These are phyloP conservation scores for Lasiodiplodia gonubiensis DNA, from an alignment of 2,329 filamentous ascomycete genomes.

Conservation along the genomic window DNA sequence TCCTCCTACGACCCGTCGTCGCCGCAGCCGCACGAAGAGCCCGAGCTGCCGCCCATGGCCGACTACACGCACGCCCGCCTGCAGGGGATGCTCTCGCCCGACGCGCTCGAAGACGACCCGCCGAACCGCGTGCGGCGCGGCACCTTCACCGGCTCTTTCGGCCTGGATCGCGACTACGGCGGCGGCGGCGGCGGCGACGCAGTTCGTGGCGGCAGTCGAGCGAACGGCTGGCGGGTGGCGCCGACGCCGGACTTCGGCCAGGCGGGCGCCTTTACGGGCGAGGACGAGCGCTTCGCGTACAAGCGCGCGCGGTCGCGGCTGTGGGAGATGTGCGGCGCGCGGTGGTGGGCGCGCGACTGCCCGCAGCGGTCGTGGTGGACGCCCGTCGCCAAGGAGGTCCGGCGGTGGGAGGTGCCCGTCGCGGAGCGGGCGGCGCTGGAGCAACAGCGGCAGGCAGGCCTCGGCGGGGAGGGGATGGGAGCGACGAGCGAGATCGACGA, in stretches of 20 bases:
- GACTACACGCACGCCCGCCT: slow-evolving; percentile 46
- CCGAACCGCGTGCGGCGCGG: slow-evolving; percentile 48
- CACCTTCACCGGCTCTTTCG: slow-evolving; percentile 33
- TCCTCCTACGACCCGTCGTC: slow-evolving; percentile 62
- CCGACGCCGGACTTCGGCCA: slow-evolving; percentile 67
- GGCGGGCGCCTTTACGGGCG: slow-evolving; percentile 72
- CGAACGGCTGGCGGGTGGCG: background rate
- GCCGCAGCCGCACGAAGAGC: slow-evolving; percentile 16
- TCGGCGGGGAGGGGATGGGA: slow-evolving; percentile 30
- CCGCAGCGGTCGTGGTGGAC: slow-evolving; percentile 63
- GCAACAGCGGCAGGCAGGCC: background rate
- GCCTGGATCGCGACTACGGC: slow-evolving; percentile 37
- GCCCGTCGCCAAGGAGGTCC: slow-evolving; percentile 66
- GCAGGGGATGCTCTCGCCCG: slow-evolving; percentile 46
- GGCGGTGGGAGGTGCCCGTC: slow-evolving; percentile 67
- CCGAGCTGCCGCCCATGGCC: slow-evolving; percentile 32
- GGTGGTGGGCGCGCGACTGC: slow-evolving; percentile 69
- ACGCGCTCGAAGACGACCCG: slow-evolving; percentile 58
- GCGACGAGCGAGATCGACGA: slow-evolving; percentile 35
- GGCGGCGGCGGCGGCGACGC: too few species aligned
- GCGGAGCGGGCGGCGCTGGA: slow-evolving; percentile 10
- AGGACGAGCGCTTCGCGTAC: slow-evolving; percentile 82
- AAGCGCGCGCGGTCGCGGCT: slow-evolving; percentile 77
- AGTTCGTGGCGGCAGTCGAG: too few species aligned
- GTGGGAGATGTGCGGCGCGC: slow-evolving; percentile 78